phyloP scores from a whole-genome alignment of 108 stramenopile species.

The Skeletonema marinoi region DNA sequence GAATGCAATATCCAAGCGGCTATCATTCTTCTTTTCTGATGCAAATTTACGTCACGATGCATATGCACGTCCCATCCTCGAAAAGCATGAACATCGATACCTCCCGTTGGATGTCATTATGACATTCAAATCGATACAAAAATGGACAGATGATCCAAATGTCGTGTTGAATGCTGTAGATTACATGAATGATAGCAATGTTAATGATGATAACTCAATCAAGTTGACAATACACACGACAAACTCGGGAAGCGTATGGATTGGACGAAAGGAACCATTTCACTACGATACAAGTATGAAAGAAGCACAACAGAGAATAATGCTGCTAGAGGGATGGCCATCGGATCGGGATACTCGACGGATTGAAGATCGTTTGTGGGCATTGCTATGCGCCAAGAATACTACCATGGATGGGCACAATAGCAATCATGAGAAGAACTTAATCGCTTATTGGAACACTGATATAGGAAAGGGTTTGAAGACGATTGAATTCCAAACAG shows the following conservation, averaged over 20 bases:
- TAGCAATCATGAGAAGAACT: background rate
- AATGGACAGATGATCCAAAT: background rate
- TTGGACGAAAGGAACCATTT: conserved; percentile 22
- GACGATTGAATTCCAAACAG: conserved; percentile 35
- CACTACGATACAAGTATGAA: conserved; percentile 21
- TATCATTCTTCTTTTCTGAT: conserved; percentile 45
- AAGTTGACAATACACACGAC: conserved; percentile 1
- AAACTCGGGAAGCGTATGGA: background rate
- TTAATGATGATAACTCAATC: background rate
- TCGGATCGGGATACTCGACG: conserved; percentile 11
- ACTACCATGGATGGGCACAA: background rate
- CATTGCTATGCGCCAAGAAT: conserved; percentile 8
- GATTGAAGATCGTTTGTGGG: conserved; percentile 12
- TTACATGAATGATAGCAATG: background rate
- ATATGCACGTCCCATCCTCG: conserved; percentile 32
- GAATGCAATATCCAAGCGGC: conserved; percentile 6
- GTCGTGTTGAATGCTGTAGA: conserved; percentile 14
- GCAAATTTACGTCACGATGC: conserved; percentile 35
- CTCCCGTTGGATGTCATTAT: conserved; percentile 26
- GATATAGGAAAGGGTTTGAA: conserved; percentile 12
- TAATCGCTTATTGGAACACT: conserved; percentile 24
- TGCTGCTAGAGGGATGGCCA: conserved; percentile 26
- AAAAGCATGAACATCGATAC: conserved; percentile 15
- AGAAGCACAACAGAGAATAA: conserved; percentile 9
- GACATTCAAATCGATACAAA: conserved; percentile 27